These are phyloP conservation scores for Thielaviopsis musarum DNA, from an alignment of 2,329 filamentous ascomycete species.

Conservation along the genomic window DNA sequence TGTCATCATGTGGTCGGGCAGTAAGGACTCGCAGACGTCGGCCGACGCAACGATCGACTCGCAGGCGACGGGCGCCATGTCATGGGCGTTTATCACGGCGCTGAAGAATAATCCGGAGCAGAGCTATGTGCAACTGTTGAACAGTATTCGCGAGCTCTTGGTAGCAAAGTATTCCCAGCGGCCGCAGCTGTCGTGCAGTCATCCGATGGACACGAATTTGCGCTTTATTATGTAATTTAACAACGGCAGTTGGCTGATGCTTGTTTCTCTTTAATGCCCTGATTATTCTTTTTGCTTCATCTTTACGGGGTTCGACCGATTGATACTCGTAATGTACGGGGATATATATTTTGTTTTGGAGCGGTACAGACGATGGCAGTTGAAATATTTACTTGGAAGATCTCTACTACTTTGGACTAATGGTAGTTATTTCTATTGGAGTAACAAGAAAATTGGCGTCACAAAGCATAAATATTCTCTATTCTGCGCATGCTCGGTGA, in stretches of 20 bases:
- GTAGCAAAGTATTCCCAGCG: slow-evolving; percentile 69
- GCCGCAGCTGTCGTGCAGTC: slow-evolving; percentile 79
- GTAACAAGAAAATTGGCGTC: no score
- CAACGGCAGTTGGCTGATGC: neutral
- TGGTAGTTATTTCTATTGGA: no score
- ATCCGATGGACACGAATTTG: slow-evolving; percentile 57
- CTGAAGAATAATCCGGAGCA: slow-evolving; percentile 79
- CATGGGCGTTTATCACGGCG: slow-evolving; percentile 74
- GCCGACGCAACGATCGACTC: slow-evolving; percentile 69
- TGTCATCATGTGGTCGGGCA: slow-evolving; percentile 85
- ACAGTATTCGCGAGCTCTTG: slow-evolving; percentile 75
- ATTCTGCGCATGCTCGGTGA: no score
- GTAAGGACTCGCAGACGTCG: slow-evolving; percentile 79
- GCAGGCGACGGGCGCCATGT: slow-evolving; percentile 84
- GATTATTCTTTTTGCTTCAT: neutral
- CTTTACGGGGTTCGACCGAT: no score
- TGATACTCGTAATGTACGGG: no score
- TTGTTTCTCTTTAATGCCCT: neutral
- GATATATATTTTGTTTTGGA: no score
- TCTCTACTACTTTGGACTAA: no score
- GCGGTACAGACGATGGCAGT: no score
- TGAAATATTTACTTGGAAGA: no score
- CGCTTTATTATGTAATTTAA: slow-evolving; percentile 41
- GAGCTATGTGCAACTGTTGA: slow-evolving; percentile 78
- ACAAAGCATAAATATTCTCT: no score